Base-by-base conservation (phyloP, 1,284 basidiomycete species). In the Ustilago esculenta region DNA sequence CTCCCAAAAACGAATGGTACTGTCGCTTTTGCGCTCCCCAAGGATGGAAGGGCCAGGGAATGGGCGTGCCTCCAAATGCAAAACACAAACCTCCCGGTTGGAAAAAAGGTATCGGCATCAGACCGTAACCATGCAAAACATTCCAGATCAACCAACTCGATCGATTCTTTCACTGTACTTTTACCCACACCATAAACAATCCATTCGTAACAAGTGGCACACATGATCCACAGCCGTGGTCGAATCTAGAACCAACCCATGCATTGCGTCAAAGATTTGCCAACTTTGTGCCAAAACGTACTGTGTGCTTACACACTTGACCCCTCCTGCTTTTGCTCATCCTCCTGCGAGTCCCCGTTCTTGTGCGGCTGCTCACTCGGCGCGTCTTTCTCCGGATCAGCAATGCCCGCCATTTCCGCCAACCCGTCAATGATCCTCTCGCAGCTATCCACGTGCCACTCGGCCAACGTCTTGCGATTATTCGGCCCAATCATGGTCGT, bases 11-110 rank as follows among this genome's bases (percentile, higher is more conserved):
- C 29, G 64, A 73, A 24, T 81, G 80, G 80, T 81, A 49, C 39
- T 81, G 80, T 47, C 85, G 73, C 15, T 77, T 81, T 30, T 81
- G 79, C 39, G 69, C 75, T 0, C 77, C 77, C 2, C 25, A 55
- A 6, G 47, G 49, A 4, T 81, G 67, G 71, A 79, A 74, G 35
- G 78, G 78, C 18, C 36, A 57, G 3, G 77, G 77, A 4, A 64
- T 48, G 47, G 35, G 18, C 1, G 51, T 79, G 10, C 77, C 77
- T 1, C 23, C 53, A 1, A 54, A 56, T 29, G 68, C 68, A 0
- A 71, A 63, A 33, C 57, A 60, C 34, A 58, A 21, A 20, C 68
- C 68, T 2, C 23, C 40, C 0, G 56, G 52, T 6, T 57, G 20
- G 9, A 60, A 50, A 27, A 68, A 68, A 29, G 52, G 57, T 2